Evolutionary conservation across 352 stramenopile species (phyloP).

Genomic region (Phytophthora citricola): DNA sequence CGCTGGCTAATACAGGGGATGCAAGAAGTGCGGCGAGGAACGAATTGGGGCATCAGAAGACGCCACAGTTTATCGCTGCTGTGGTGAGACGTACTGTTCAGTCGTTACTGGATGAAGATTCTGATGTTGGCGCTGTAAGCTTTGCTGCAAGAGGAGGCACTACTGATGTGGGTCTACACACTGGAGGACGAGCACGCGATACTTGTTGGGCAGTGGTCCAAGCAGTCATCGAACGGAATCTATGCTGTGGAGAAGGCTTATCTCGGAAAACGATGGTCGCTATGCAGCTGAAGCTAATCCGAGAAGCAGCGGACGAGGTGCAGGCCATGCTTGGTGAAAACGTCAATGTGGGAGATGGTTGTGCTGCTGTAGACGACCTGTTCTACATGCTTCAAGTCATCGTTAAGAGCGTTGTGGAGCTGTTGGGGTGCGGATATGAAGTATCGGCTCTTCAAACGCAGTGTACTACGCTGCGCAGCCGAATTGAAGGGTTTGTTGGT

Average conservation of each 20-base stretch:
- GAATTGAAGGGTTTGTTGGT: slow-evolving; percentile 31
- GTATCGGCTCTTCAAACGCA: slow-evolving; percentile 15
- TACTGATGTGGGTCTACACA: slow-evolving; percentile 65
- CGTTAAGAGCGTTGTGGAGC: slow-evolving; percentile 12
- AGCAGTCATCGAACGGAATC: slow-evolving; percentile 37
- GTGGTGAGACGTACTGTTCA: slow-evolving; percentile 29
- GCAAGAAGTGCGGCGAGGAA: slow-evolving; percentile 41
- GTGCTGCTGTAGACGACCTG: slow-evolving; percentile 18
- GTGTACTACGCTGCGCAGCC: slow-evolving; percentile 12
- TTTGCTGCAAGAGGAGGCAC: slow-evolving; percentile 32
- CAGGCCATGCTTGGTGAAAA: slow-evolving; percentile 1
- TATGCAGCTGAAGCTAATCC: slow-evolving; percentile 39
- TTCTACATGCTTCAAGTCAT: slow-evolving; percentile 38
- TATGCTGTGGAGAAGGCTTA: slow-evolving; percentile 40
- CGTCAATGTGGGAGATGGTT: slow-evolving; percentile 14
- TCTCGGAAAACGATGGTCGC: slow-evolving; percentile 46
- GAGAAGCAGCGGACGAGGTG: slow-evolving; percentile 8
- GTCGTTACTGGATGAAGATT: slow-evolving; percentile 6
- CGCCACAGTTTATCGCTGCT: slow-evolving; percentile 54
- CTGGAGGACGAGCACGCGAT: slow-evolving; percentile 42
- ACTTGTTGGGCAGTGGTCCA: slow-evolving; percentile 68
- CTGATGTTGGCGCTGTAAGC: not conserved
- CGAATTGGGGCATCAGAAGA: slow-evolving; percentile 54
- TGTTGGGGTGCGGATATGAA: slow-evolving; percentile 28
- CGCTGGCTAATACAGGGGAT: too few species aligned